Conservation (phyloP, 169 alveolate genomes). For the Cryptosporidium bovis region DNA sequence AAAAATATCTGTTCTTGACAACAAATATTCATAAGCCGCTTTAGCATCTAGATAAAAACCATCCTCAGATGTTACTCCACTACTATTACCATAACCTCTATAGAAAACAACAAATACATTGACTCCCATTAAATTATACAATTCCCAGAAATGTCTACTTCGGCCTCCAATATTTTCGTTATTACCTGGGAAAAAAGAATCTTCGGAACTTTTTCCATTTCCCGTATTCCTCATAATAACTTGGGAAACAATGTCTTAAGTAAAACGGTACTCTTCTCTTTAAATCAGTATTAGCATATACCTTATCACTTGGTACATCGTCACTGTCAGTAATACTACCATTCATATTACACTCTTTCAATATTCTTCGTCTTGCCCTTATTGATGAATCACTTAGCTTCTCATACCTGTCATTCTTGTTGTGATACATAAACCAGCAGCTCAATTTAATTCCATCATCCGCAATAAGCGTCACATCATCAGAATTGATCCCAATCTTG, state of each 20-base stretch:
- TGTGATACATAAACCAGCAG: conserved; percentile 85
- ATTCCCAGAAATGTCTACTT: conserved; percentile 77
- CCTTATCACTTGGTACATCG: too few species aligned
- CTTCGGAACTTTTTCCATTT: conserved; percentile 79
- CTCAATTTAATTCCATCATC: conserved; percentile 78
- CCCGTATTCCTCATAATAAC: conserved; percentile 1
- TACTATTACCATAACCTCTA: conserved; percentile 88
- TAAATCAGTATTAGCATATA: too few species aligned
- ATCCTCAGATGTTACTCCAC: conserved; percentile 85
- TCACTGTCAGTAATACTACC: too few species aligned
- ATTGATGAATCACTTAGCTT: neutral
- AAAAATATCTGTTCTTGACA: conserved; percentile 77
- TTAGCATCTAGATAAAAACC: conserved; percentile 86
- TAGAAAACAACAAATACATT: conserved; percentile 86
- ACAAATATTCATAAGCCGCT: conserved; percentile 80
- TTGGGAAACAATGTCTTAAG: neutral
- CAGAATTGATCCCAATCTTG: conserved; percentile 79
- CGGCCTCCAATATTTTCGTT: conserved; percentile 90
- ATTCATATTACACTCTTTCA: neutral
- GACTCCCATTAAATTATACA: conserved; percentile 75
- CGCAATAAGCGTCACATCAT: conserved; percentile 80
- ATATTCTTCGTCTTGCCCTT: neutral
- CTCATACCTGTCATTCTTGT: conserved; percentile 40
- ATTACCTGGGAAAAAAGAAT: conserved; percentile 87
- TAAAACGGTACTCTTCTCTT: too few species aligned